Conservation (phyloP, 352 stramenopile species). For the Phytopythium aichiense region DNA sequence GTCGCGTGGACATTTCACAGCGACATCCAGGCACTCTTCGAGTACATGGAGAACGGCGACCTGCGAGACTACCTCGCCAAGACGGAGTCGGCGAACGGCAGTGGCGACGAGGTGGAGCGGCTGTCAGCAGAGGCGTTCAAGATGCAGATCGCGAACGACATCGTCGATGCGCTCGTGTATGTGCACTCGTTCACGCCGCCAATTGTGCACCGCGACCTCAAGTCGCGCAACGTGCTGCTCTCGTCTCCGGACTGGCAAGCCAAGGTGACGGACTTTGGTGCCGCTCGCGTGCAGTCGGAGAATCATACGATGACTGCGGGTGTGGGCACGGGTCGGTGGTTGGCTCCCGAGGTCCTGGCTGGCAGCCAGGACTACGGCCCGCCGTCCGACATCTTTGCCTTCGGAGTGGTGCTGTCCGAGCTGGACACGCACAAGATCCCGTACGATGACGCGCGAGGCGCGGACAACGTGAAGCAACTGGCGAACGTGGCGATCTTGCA, state of each 20-base stretch:
- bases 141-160: conserved; percentile 12
- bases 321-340: conserved; percentile 14
- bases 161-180: conserved; percentile 16
- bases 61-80: conserved; percentile 14
- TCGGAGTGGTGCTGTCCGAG: conserved; percentile 11
- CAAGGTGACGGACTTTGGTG: conserved; percentile 10
- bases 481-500: conserved; percentile 1
- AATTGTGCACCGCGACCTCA: conserved; percentile 19
- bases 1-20: conserved; percentile 20
- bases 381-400: conserved; percentile 8
- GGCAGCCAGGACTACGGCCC: conserved; percentile 11
- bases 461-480: not conserved
- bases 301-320: conserved; percentile 15
- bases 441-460: conserved; percentile 6
- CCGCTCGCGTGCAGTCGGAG: conserved; percentile 6
- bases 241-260: conserved; percentile 1
- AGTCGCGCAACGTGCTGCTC: conserved; percentile 13
- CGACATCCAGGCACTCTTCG: conserved; percentile 24
- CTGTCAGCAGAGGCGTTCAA: conserved; percentile 5
- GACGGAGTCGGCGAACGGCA: not conserved
- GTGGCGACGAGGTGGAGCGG: not conserved
- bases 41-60: conserved; percentile 23
- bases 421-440: conserved; percentile 13
- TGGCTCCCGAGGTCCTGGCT: conserved; percentile 11
- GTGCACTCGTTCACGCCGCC: conserved; percentile 18